Evolutionary conservation across 73 alveolate genomes (phyloP).

Genomic region (Paramecium caudatum): DNA sequence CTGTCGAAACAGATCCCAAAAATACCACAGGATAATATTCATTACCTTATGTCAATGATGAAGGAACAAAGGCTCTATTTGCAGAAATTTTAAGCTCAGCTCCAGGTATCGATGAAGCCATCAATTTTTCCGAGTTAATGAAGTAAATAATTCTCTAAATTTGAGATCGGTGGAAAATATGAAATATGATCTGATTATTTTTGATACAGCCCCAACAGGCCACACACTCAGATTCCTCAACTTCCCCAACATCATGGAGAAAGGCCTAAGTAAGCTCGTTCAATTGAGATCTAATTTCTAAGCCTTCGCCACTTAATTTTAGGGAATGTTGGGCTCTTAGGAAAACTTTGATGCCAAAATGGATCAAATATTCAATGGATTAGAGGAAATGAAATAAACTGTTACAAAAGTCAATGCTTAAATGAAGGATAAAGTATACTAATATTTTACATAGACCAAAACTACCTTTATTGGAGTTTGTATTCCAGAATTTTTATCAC

Average conservation of each 20-base stretch:
- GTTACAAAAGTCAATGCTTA: constrained; percentile 91
- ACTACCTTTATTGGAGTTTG: constrained; percentile 99
- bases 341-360: constrained; percentile 83
- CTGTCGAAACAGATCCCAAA: constrained; percentile 95
- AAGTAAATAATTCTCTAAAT: constrained; percentile 73
- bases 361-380: constrained; percentile 85
- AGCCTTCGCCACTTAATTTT: constrained; percentile 82
- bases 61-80: constrained; percentile 85
- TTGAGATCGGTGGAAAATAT: constrained; percentile 88
- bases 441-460: constrained; percentile 53
- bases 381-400: constrained; percentile 91
- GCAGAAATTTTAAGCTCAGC: constrained; percentile 95
- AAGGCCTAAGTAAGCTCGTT: constrained; percentile 92
- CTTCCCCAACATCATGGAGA: constrained; percentile 97
- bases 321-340: constrained; percentile 80
- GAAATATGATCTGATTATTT: constrained; percentile 91
- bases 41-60: constrained; percentile 88
- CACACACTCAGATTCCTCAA: constrained; percentile 98
- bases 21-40: constrained; percentile 81
- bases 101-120: constrained; percentile 99
- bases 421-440: constrained; percentile 89
- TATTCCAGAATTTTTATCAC: constrained; percentile 98
- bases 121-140: constrained; percentile 92
- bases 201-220: constrained; percentile 99
- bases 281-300: constrained; percentile 93